Percentiles rank a stretch among this genome's conserved stretches.
These are phyloP conservation scores for Fusarium xylarioides DNA, from an alignment of 2,329 filamentous ascomycete species.

Conservation along the genomic window DNA sequence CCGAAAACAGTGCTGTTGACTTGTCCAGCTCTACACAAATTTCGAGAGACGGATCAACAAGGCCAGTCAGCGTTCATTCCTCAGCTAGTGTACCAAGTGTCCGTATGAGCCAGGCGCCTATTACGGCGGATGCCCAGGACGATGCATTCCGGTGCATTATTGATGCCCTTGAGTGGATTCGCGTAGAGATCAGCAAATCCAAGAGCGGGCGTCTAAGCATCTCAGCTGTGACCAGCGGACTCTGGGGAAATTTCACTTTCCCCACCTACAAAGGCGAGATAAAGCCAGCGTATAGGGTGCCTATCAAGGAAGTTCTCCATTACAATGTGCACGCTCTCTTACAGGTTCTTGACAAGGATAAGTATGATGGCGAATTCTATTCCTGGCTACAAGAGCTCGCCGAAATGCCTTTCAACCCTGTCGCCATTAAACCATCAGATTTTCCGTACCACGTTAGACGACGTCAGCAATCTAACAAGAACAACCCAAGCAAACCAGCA, in stretches of 20 bases:
- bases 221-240: slow-evolving; percentile 37
- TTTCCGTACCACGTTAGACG: slow-evolving; percentile 43
- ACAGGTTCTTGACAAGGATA: slow-evolving; percentile 44
- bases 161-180: slow-evolving; percentile 38
- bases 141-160: slow-evolving; percentile 43
- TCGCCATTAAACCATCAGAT: slow-evolving; percentile 42
- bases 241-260: slow-evolving; percentile 48
- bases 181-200: slow-evolving; percentile 14
- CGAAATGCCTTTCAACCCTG: slow-evolving; percentile 38
- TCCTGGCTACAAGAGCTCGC: slow-evolving; percentile 47
- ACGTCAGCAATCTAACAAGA: slow-evolving; percentile 36
- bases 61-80: slow-evolving; percentile 6
- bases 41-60: slow-evolving; percentile 4
- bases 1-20: background rate
- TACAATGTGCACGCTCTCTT: slow-evolving; percentile 57
- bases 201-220: slow-evolving; percentile 39
- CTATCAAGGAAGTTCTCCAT: slow-evolving; percentile 53
- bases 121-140: background rate
- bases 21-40: background rate
- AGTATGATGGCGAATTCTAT: slow-evolving; percentile 47
- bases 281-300: slow-evolving; percentile 52
- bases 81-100: slow-evolving; percentile 1
- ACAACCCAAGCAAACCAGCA: slow-evolving; percentile 3
- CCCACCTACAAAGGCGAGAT: slow-evolving; percentile 41
- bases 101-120: background rate